Evolutionary conservation across 208 protist species (phyloP).

Genomic region (Wallacemonas rigidus): DNA sequence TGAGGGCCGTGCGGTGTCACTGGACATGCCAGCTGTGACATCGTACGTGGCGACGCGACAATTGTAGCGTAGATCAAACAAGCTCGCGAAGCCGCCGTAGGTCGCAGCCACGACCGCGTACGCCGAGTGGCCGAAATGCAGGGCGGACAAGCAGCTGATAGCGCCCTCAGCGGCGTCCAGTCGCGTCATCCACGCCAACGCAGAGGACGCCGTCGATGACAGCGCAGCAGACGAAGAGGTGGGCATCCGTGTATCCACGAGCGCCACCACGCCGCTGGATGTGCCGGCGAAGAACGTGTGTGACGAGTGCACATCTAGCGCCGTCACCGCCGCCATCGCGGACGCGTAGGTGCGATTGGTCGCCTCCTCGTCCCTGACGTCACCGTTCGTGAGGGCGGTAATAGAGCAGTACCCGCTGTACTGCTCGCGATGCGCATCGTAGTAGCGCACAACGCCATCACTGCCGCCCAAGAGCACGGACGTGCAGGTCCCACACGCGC

Average conservation of each 20-base stretch:
- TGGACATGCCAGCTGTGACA: background rate
- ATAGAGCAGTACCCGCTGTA: conserved; percentile 20
- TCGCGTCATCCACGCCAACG: conserved; percentile 2
- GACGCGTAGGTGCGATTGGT: background rate
- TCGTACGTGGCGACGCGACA: conserved; percentile 36
- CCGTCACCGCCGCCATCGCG: conserved; percentile 38
- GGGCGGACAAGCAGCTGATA: conserved; percentile 24
- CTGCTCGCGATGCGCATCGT: conserved; percentile 22
- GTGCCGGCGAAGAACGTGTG: conserved; percentile 42
- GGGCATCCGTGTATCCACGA: conserved; percentile 21
- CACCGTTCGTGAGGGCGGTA: background rate
- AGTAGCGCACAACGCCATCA: conserved; percentile 38
- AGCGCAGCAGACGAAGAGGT: background rate
- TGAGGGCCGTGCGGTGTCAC: background rate
- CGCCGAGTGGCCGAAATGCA: conserved; percentile 19
- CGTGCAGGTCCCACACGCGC: background rate
- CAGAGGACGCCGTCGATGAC: background rate
- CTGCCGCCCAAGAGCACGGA: conserved; percentile 45
- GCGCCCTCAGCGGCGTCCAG: background rate
- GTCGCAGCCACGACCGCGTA: conserved; percentile 50
- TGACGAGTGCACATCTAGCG: conserved; percentile 25
- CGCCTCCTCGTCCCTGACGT: background rate
- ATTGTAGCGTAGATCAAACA: conserved; percentile 77
- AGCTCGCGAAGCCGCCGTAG: conserved; percentile 39
- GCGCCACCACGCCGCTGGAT: conserved; percentile 33